Evolutionary conservation across 331 rosid species (phyloP), one percentile per base, ranked within the genome.

Genomic region (Quercus phellos): DNA sequence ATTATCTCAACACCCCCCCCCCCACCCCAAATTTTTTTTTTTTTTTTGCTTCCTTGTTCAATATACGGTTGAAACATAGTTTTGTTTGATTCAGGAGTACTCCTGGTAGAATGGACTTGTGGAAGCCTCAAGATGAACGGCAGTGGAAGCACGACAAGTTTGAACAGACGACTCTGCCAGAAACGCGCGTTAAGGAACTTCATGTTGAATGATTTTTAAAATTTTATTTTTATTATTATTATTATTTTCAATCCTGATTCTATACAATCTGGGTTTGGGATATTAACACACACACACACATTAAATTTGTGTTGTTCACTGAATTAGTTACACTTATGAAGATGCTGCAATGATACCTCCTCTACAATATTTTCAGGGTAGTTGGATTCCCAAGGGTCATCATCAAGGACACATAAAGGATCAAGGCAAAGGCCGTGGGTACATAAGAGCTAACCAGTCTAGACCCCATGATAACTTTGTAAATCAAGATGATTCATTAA

Each of bases 141-240:
- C 53, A 51, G 50, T 69, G 73, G 84, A 59, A 43, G 66, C 80
- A 80, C 51, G 80, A 70, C 80, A 80, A 60, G 72, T 80, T 75
- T 60, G 84, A 80, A 60, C 76, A 58, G 58, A 74, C 5, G 58
- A 58, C 30, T 12, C 58, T 30, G 72, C 61, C 58, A 54, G 84
- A 56, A 80, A 13, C 21, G 4, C 54, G 56, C 10, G 3, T 16
- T 58, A 30, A 32, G 30, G 3, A 55, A 42, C 59, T 66, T 27
- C 69, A 38, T 42, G 70, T 63, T 29, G 46, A n/a, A 73, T 38
- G 12, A 34, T 19, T 24, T 7, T 43, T 4, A 22, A 22, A 22
- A 22, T 24, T 24, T 24, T 24, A 24, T 24, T 24, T 0, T 22
- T 24, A 22, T 24, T 24, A 24, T 24, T 24, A 24, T 19, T 69